Percentiles rank a stretch among this genome's conserved stretches.
phyloP scores from a whole-genome alignment of 2,329 filamentous ascomycete genomes.

The Fusarium duplospermum region DNA sequence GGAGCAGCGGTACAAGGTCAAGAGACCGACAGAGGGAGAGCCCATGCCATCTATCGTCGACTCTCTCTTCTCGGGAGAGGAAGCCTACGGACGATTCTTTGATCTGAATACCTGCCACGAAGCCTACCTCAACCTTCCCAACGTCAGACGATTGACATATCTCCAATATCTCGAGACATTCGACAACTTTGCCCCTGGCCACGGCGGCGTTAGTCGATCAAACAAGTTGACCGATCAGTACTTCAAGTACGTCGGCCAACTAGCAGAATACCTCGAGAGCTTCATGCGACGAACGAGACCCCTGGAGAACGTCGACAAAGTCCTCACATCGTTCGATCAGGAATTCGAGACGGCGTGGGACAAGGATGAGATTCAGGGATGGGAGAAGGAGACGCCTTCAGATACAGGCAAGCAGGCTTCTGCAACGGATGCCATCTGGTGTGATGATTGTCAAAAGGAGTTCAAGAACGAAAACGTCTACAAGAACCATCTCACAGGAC shows the following conservation, averaged over 20 bases:
- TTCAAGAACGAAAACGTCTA: slow-evolving; percentile 97
- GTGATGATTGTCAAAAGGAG: slow-evolving; percentile 90
- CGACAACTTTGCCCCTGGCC: slow-evolving; percentile 83
- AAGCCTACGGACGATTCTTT: slow-evolving; percentile 91
- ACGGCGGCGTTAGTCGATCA: slow-evolving; percentile 77
- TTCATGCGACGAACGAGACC: slow-evolving; percentile 89
- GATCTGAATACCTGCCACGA: slow-evolving; percentile 89
- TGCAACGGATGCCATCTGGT: slow-evolving; percentile 80
- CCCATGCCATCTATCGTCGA: slow-evolving; percentile 78
- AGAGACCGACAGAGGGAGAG: slow-evolving; percentile 72
- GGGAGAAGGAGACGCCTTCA: slow-evolving; percentile 69
- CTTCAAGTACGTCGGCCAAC: slow-evolving; percentile 85
- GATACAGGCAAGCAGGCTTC: slow-evolving; percentile 45
- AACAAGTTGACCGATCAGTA: slow-evolving; percentile 95
- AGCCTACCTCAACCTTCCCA: slow-evolving; percentile 88
- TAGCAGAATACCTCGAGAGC: slow-evolving; percentile 85
- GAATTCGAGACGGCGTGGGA: slow-evolving; percentile 90
- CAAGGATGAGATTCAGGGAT: slow-evolving; percentile 81
- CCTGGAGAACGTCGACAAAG: slow-evolving; percentile 84
- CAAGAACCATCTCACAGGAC: slow-evolving; percentile 86
- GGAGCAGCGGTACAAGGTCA: slow-evolving; percentile 86
- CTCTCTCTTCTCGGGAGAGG: slow-evolving; percentile 94
- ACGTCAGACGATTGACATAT: slow-evolving; percentile 86
- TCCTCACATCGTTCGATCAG: slow-evolving; percentile 79
- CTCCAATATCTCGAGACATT: slow-evolving; percentile 94